Percentiles rank a stretch among this genome's conserved stretches.
Evolutionary conservation across 139 green algal genomes (phyloP).

Genomic region (Edaphochlamys debaryana): DNA sequence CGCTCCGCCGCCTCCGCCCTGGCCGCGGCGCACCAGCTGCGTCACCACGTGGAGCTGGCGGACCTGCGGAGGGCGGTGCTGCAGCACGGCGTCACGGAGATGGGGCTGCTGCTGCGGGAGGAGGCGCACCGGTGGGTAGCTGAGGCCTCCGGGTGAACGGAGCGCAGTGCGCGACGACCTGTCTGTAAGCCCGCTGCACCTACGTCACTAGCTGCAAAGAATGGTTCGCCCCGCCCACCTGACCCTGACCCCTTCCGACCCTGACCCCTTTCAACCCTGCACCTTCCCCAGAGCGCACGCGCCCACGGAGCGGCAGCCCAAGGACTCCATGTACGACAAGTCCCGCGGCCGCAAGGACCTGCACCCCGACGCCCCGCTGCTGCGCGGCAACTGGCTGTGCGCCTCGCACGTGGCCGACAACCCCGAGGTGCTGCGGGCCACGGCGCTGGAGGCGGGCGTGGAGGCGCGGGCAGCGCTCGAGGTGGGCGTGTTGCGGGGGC

Average conservation of each 20-base stretch:
- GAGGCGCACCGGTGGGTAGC: constrained; percentile 45
- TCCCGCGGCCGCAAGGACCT: constrained; percentile 9
- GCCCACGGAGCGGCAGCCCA: constrained; percentile 22
- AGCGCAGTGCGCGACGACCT: too few relatives aligned
- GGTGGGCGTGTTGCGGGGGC: background rate
- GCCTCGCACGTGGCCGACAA: constrained; percentile 46
- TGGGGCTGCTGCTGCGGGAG: constrained; percentile 52
- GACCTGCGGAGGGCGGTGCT: constrained; percentile 46
- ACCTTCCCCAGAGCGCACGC: constrained; percentile 28
- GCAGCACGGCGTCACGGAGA: constrained; percentile 42
- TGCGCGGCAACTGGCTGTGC: constrained; percentile 42
- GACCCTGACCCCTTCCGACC: background rate
- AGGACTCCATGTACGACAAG: constrained; percentile 39
- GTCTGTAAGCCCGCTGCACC: too few relatives aligned
- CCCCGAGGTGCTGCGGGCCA: constrained; percentile 34
- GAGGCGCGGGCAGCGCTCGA: constrained; percentile 11
- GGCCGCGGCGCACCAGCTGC: constrained; percentile 43
- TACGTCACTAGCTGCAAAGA: too few relatives aligned
- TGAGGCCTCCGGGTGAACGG: too few relatives aligned
- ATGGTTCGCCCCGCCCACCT: too few relatives aligned
- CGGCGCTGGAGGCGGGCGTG: constrained; percentile 16
- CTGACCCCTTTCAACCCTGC: background rate
- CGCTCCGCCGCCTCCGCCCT: background rate
- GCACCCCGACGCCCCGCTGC: constrained; percentile 16
- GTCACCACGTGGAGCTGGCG: constrained; percentile 44